phyloP scores from a whole-genome alignment of 192 early-diverging fungal genomes.

The Oehlia diaphana region DNA sequence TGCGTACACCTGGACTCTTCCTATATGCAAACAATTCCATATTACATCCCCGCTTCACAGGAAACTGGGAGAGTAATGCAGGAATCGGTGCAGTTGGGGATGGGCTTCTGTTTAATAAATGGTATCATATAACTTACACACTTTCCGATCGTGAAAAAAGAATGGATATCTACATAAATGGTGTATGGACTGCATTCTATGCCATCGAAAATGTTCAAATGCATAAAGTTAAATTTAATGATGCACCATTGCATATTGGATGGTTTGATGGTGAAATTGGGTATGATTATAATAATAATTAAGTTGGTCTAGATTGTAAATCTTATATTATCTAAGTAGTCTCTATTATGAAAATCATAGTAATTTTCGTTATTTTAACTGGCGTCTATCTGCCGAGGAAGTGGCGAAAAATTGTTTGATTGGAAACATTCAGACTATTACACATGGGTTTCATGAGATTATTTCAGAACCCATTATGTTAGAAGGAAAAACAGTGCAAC shows the following conservation, averaged over 20 bases:
- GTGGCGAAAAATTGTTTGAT: too few relatives aligned
- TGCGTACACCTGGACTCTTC: constrained; percentile 4
- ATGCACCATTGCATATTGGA: constrained; percentile 19
- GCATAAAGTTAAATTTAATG: constrained; percentile 17
- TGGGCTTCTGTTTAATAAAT: background rate
- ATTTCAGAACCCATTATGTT: too few relatives aligned
- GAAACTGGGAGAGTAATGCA: background rate
- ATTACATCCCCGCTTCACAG: background rate
- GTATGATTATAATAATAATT: too few relatives aligned
- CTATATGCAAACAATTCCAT: background rate
- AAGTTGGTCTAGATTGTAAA: too few relatives aligned
- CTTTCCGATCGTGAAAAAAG: constrained; percentile 22
- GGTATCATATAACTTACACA: constrained; percentile 26
- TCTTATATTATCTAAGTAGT: too few relatives aligned
- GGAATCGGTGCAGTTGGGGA: background rate
- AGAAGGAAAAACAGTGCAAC: background rate
- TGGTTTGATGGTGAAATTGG: background rate
- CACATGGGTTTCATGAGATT: too few relatives aligned
- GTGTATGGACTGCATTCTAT: constrained; percentile 1
- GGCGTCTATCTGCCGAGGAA: too few relatives aligned
- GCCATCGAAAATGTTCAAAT: background rate
- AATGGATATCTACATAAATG: constrained; percentile 22
- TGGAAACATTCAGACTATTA: too few relatives aligned
- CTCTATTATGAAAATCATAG: too few relatives aligned
- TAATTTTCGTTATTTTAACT: too few relatives aligned